phyloP scores from a whole-genome alignment of 768 basidiomycete genomes.

The Kockovaella imperatae region DNA sequence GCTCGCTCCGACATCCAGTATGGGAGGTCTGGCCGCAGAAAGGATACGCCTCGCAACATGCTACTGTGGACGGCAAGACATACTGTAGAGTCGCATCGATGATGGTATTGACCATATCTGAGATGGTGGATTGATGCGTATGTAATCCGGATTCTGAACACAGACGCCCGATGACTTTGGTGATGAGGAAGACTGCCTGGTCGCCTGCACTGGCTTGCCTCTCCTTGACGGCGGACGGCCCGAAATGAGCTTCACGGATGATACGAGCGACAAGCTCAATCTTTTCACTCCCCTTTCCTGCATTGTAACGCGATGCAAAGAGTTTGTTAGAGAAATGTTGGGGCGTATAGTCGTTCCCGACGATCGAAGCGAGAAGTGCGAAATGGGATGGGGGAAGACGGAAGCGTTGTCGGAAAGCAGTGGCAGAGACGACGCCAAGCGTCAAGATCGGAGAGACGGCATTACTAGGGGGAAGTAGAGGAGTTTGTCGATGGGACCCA shows the following conservation, averaged over 20 bases:
- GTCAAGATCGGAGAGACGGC: constrained; percentile 21
- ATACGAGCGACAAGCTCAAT: constrained; percentile 40
- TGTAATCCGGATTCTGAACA: constrained; percentile 19
- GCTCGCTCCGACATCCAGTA: too few species aligned
- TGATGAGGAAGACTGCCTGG: constrained; percentile 35
- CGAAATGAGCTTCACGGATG: constrained; percentile 31
- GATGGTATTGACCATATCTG: constrained; percentile 34
- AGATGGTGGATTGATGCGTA: too few species aligned
- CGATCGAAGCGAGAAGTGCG: constrained; percentile 36
- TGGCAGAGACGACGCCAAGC: constrained; percentile 23
- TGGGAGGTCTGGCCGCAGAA: constrained; percentile 29
- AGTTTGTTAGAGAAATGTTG: constrained; percentile 16
- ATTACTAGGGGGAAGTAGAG: constrained; percentile 15
- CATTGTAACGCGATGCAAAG: too few species aligned
- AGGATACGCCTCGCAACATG: constrained; percentile 25
- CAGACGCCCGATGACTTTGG: constrained; percentile 26
- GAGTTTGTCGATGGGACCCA: constrained; percentile 9
- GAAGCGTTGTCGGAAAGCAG: constrained; percentile 29
- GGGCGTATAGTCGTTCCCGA: constrained; percentile 41
- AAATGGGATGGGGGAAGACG: constrained; percentile 34
- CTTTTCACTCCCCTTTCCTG: too few species aligned
- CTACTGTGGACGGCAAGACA: constrained; percentile 21
- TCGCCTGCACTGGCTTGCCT: constrained; percentile 22
- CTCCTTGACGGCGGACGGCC: constrained; percentile 6
- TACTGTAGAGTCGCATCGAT: constrained; percentile 42